Base-by-base conservation (phyloP, 805 yeast species). In the Zygotorulaspora danielsina region DNA sequence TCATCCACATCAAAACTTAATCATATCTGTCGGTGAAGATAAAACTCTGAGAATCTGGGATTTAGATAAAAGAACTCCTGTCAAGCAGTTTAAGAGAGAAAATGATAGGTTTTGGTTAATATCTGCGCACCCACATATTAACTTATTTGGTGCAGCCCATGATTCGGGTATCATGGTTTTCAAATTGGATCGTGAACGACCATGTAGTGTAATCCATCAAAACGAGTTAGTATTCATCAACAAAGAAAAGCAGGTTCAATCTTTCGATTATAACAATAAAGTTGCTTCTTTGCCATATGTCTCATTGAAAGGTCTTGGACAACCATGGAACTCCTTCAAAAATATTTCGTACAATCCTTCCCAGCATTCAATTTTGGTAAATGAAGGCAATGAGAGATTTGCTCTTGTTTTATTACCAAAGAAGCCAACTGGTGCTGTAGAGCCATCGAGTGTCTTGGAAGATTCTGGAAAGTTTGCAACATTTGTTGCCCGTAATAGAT, bases 151-250 rank as follows among this genome's bases (percentile, higher is more conserved):
- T 40, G 83, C 96, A 20, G 90, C 95, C 54, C 97, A 90, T 66
- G 98, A 94, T 65, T 75, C 88, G 11, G 99, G 99, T 63, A 94
- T 88, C 20, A 89, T 89, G 95, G 95, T 93, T 35, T 94, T 93
- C 76, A 93, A 93, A 68, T 74, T 93, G 45, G 96, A 87, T 63
- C 84, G 97, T 62, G 99, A 93, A 71, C 81, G 98, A 64, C 97
- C 98, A 10, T 51, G 60, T 28, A 51, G 51, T 33, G 50, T 50
- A 15, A 95, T 96, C n/a, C 76, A 77, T 54, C 93, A 84, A 59
- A 84, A 84, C 64, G 79, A 75, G 53, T 64, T 93, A 53, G 76
- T 75, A 46, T 90, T 75, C 57, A 78, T 88, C 54, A 87, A 86
- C 64, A 74, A 77, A 45, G 95, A 87, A 59, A 86, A 83, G 63